Evolutionary conservation across 2,329 filamentous ascomycete species (phyloP), one percentile per base, ranked within the genome.

Genomic region (Cephalotrichum gorgonifer): DNA sequence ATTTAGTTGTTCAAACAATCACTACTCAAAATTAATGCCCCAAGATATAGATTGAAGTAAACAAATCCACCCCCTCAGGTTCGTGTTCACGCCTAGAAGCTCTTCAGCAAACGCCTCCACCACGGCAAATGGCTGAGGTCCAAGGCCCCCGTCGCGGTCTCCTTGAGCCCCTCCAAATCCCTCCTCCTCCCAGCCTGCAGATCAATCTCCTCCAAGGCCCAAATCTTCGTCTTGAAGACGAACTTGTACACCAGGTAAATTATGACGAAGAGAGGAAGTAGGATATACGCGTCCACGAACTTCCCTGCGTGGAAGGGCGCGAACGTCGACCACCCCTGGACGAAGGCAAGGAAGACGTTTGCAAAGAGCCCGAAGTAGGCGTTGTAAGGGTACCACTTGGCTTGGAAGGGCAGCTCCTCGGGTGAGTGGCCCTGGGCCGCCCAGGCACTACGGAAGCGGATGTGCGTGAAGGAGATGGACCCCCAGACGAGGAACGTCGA

Each of bases 401-500:
- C 74, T 46, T 68, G 62, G 61, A 78, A 83, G 0, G 79, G 79
- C 11, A 83, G 64, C 44, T 76, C 73, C 15, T 69, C 66, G 23
- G 73, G 61, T 27, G 62, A 66, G 50, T 81, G 71, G 1, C 79
- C 79, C 58, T 85, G 81, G 0, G 62, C 64, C 9, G 62, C 58
- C 80, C 80, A 83, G 0, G 81, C 83, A 9, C 71, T 62, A 30
- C 84, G 80, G 62, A 88, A 87, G 23, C 83, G 80, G 52, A 88
- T 81, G 57, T 88, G 84, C 3, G 79, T 85, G 56, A 85, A 76
- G 25, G 75, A 81, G 56, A 88, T 88, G 33, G 74, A 74, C 2
- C 72, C 83, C 84, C 84, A 88, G 39, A 86, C 83, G 2, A 87
- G 61, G 58, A 87, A 87, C 0, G 83, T 85, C 33, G 80, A 81